Evolutionary conservation across 2,329 filamentous ascomycete genomes (phyloP), one percentile per base, ranked within the genome.

Genomic region (Ophiostoma quercus): DNA sequence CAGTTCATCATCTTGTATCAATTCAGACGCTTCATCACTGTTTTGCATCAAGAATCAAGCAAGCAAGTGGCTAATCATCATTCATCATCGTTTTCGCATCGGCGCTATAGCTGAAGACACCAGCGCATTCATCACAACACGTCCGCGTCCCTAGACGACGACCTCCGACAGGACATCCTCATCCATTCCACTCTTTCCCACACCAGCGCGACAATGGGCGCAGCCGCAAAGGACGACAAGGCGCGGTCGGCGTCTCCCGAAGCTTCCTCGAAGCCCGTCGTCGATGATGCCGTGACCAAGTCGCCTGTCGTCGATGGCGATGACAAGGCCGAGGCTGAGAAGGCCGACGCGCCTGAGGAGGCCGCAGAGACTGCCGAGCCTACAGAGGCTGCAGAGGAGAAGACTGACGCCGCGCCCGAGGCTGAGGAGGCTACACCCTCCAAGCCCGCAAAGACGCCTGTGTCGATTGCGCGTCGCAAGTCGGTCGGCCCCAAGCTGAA

Each of bases 401-500:
- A 77, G 67, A 12, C 41, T 1, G 67, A 65, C 34, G 43, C 34
- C 34, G 34, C 69, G 1, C 63, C 57, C 2, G 43, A 73, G 67
- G 74, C 70, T 22, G 75, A 77, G 41, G 75, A 76, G 37, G 78
- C 76, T 54, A 77, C 77, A 74, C 62, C 62, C 6, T n/a, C 62
- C 3, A 82, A 80, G 75, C 63, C 67, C 4, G 65, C 66, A 11
- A 71, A 70, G 70, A n/a, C 68, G 34, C 47, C 68, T 43, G 57
- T 67, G 19, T 84, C 81, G 72, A 87, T 87, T 75, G 78, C 82
- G 72, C 85, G 85, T 77, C 91, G 92, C 82, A 95, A 95, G 84
- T 96, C 92, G 32, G 84, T 83, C 70, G 84, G 84, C 69, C 94
- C 93, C 84, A 94, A 94, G 79, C 83, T 93, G 72, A 95, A 88